Evolutionary conservation across 73 alveolate species (phyloP), one percentile per base, ranked within the genome.

Genomic region (Symbiodinium natans): DNA sequence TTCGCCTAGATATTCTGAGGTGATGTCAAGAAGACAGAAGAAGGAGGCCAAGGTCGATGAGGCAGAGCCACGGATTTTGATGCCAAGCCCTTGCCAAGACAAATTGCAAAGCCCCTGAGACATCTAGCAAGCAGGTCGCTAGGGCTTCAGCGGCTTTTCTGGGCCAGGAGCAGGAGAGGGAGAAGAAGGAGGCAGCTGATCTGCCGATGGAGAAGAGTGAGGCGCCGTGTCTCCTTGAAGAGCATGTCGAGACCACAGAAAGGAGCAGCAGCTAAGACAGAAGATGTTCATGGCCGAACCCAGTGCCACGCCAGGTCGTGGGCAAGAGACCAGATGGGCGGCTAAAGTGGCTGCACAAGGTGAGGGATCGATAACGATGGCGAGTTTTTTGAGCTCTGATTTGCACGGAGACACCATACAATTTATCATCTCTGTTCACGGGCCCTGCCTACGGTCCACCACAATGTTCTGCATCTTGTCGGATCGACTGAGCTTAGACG

Each of bases 281-380:
- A 68, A 10, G 1, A 29, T 15, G 17, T 17, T 17, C 52, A 39
- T 33, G 23, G 27, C 1, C 86, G 39, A 9, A 36, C 89, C 15
- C 29, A 33, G 85, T 19, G 5, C 25, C 43, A 6, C 38, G 27
- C 1, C 71, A 88, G 95, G 95, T 88, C 23, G 95, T 88, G 68
- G 38, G 86, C 86, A 88, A 88, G 86, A 88, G 43, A 34, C 95
- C 95, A 4, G 95, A 88, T 41, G 86, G 86, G 34, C 95, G 95
- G 36, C 46, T 88, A 46, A 88, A 77, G 43, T 88, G 95, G 95
- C 95, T 88, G 38, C 95, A 88, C 95, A 88, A 88, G 95, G 95
- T 48, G 33, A 10, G 93, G 0, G 21, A 9, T 21, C 4, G 8
- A 10, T 48, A 10, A 48, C 8, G 63, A 17, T 17, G 36, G 10